Evolutionary conservation across 2,329 filamentous ascomycete genomes (phyloP).

Genomic region (Aspergillus ibericus): DNA sequence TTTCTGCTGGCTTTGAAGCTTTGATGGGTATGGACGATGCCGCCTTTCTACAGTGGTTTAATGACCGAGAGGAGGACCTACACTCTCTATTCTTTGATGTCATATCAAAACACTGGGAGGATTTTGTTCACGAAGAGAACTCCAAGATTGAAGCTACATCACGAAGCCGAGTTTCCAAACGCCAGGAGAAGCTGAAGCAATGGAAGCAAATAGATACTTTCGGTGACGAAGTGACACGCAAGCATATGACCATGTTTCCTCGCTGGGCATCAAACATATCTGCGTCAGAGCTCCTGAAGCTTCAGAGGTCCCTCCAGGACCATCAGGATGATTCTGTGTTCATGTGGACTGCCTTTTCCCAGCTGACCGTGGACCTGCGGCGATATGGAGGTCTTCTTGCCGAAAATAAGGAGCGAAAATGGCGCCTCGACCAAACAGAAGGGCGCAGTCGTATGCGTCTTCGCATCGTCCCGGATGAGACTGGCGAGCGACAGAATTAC

Average conservation of each 20-base stretch:
- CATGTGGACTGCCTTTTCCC: constrained; percentile 71
- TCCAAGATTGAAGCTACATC: constrained; percentile 73
- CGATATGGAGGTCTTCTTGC: constrained; percentile 81
- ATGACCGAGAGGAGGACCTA: constrained; percentile 73
- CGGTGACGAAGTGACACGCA: constrained; percentile 69
- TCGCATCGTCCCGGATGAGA: constrained; percentile 76
- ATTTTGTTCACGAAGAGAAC: constrained; percentile 82
- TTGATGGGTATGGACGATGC: constrained; percentile 87
- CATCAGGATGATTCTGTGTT: constrained; percentile 87
- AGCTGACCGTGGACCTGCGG: constrained; percentile 74
- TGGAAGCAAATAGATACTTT: constrained; percentile 72
- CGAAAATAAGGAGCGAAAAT: constrained; percentile 65
- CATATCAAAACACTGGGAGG: constrained; percentile 81
- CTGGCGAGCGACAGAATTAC: constrained; percentile 68
- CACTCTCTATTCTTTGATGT: constrained; percentile 80
- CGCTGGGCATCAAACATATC: constrained; percentile 97
- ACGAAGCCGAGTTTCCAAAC: constrained; percentile 66
- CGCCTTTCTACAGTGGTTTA: constrained; percentile 83
- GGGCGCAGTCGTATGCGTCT: constrained; percentile 93
- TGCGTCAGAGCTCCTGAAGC: constrained; percentile 85
- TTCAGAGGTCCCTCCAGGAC: constrained; percentile 85
- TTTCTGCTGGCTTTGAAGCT: constrained; percentile 77
- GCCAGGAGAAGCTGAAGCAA: constrained; percentile 76
- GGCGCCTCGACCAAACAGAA: constrained; percentile 94
- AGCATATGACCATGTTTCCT: constrained; percentile 82